Evolutionary conservation across 2,329 filamentous ascomycete species (phyloP), one percentile per base, ranked within the genome.

Genomic region (Aureobasidium sp.): DNA sequence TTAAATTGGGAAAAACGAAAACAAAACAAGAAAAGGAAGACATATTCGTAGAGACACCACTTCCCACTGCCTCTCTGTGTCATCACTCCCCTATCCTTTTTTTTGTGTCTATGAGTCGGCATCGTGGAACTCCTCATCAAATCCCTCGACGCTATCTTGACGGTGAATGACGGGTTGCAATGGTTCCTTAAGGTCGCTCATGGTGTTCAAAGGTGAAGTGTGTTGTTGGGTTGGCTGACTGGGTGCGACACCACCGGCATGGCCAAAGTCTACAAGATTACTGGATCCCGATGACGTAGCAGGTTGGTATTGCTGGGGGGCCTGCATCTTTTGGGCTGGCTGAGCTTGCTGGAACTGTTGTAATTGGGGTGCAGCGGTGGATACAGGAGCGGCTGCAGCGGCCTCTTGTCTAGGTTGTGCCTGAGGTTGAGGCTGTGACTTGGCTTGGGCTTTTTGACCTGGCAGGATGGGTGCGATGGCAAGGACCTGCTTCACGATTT

Each of bases 401-500:
- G 50, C n/a, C 24, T 52, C 50, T 13, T 39, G 37, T 55, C 51
- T 29, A 27, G 51, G 51, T 29, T 53, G 51, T 41, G 36, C 51
- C 36, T 53, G 34, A n/a, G 34, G 12, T 66, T 81, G 24, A 13
- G 37, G 20, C 66, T 81, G 72, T 67, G 51, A 15, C 9, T 26
- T 37, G 24, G 51, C 37, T 66, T 81, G 72, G 67, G 83, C 73
- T 68, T 82, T 84, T 73, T 96, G 91, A 36, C 91, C 92, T 43
- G 85, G 84, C 29, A 97, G 72, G 64, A 99, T 89, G 1, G 94
- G 91, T 59, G 90, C 89, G 63, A 97, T 92, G 27, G 88, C 82
- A 68, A 95, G 80, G 61, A 97, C 92, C 73, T 97, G 93, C 70
- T 95, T 83, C 9, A 57, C 62, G 5, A 84, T 82, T 70, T 91